Evolutionary conservation across 768 basidiomycete genomes (phyloP).

Genomic region (Hygrocybe coccinea): DNA sequence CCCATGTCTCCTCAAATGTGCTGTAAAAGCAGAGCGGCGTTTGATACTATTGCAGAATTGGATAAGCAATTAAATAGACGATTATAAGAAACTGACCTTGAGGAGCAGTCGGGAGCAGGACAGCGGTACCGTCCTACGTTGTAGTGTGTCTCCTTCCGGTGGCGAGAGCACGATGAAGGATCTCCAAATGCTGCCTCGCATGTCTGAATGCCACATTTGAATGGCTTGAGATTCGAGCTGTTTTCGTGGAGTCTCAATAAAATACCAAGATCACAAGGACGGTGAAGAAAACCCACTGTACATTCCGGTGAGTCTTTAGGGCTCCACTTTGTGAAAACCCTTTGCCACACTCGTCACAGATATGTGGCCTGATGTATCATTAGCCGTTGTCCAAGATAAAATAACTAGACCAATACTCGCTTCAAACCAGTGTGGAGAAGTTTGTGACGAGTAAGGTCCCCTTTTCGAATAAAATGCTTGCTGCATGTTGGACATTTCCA

Average conservation of each 20-base stretch:
- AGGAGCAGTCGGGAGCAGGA: conserved; percentile 40
- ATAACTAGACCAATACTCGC: conserved; percentile 37
- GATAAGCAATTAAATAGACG: background rate
- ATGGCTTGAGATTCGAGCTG: conserved; percentile 52
- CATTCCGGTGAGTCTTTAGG: conserved; percentile 59
- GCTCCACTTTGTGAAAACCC: conserved; percentile 56
- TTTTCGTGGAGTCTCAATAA: background rate
- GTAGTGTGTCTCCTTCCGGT: conserved; percentile 56
- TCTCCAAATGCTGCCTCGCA: conserved; percentile 58
- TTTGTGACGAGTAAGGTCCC: conserved; percentile 58
- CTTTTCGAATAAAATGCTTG: conserved; percentile 45
- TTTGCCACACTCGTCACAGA: conserved; percentile 50
- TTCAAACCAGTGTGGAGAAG: conserved; percentile 45
- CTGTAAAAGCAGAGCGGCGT: conserved; percentile 52
- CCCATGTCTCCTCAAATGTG: conserved; percentile 52
- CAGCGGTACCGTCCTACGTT: conserved; percentile 43
- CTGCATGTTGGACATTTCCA: background rate
- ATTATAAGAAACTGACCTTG: conserved; percentile 35
- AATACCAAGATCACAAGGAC: too few relatives aligned
- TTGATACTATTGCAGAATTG: conserved; percentile 48
- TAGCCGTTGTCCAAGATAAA: background rate
- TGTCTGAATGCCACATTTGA: conserved; percentile 40
- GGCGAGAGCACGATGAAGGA: conserved; percentile 64
- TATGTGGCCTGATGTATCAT: conserved; percentile 39
- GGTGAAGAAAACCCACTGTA: conserved; percentile 47